Conservation (phyloP, 331 rosid genomes). For the Dryas integrifolia region DNA sequence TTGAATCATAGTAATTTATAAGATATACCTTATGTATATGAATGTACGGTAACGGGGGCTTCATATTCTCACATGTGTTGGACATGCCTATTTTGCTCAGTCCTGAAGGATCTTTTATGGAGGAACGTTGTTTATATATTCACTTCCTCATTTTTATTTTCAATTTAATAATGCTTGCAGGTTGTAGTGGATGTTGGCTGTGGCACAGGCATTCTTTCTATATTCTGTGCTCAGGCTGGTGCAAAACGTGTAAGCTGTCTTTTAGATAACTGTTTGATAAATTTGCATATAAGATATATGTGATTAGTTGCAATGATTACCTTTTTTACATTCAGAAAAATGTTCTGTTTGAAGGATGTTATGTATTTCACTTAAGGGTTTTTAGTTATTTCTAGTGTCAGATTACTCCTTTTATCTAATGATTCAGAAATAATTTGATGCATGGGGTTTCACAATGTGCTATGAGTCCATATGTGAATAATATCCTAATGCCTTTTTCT, state of each 20-base stretch:
- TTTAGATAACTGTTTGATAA: background rate
- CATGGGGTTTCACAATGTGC: background rate
- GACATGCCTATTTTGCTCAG: conserved; percentile 4
- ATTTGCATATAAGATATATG: background rate
- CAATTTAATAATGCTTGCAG: conserved; percentile 43
- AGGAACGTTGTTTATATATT: background rate
- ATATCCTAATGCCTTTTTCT: background rate
- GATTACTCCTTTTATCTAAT: background rate
- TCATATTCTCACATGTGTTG: background rate
- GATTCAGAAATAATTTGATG: background rate
- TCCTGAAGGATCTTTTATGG: conserved; percentile 12
- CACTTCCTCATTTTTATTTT: conserved; percentile 15
- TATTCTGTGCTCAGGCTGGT: conserved; percentile 98
- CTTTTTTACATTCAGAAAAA: background rate
- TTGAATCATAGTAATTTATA: background rate
- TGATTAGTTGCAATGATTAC: background rate
- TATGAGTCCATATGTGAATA: background rate
- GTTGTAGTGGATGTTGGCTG: conserved; percentile 98
- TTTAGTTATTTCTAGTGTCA: background rate
- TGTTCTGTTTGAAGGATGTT: background rate
- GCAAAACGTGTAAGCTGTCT: conserved; percentile 73
- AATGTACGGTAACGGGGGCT: background rate
- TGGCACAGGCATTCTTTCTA: conserved; percentile 94
- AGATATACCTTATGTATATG: background rate
- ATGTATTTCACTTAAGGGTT: background rate